A percentile compares a stretch with the other conserved stretches of the same genome.
These are phyloP conservation scores for Fusarium sulawesiense DNA, from an alignment of 2,329 filamentous ascomycete genomes.

Conservation along the genomic window DNA sequence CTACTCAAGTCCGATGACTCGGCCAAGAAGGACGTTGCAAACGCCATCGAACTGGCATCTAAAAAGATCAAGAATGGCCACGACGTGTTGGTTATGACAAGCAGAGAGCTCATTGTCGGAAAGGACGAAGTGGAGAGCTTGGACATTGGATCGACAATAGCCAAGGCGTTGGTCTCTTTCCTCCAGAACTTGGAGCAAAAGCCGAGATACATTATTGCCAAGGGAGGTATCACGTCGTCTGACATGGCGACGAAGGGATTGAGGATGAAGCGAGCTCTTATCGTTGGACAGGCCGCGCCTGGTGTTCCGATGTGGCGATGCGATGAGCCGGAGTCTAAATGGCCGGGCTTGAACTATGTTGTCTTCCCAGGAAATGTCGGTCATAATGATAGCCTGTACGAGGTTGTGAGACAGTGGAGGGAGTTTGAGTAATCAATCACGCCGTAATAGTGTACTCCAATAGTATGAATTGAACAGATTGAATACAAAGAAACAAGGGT, in stretches of 20 bases:
- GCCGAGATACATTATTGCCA: conserved; percentile 68
- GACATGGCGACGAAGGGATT: conserved; percentile 69
- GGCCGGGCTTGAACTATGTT: conserved; percentile 39
- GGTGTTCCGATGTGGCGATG: conserved; percentile 70
- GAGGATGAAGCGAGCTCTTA: conserved; percentile 62
- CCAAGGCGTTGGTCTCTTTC: conserved; percentile 62
- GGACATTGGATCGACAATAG: conserved; percentile 65
- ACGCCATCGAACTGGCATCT: conserved; percentile 51
- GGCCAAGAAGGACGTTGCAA: conserved; percentile 48
- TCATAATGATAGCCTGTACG: conserved; percentile 10
- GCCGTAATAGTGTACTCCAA: background rate
- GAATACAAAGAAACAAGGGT: background rate
- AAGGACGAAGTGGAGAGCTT: conserved; percentile 62
- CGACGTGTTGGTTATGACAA: conserved; percentile 70
- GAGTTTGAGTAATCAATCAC: conserved; percentile 3
- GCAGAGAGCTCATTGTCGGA: conserved; percentile 60
- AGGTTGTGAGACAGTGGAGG: conserved; percentile 18
- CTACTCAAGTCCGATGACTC: conserved; percentile 55
- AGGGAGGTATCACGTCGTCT: conserved; percentile 69
- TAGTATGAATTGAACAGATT: background rate
- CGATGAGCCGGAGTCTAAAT: conserved; percentile 63
- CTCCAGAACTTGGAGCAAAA: conserved; percentile 58
- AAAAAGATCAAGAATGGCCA: conserved; percentile 56
- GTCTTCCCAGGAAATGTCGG: conserved; percentile 26
- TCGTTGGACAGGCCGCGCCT: conserved; percentile 67